Evolutionary conservation across 495 filamentous ascomycete genomes (phyloP).

Genomic region (Lophium mytilinum): DNA sequence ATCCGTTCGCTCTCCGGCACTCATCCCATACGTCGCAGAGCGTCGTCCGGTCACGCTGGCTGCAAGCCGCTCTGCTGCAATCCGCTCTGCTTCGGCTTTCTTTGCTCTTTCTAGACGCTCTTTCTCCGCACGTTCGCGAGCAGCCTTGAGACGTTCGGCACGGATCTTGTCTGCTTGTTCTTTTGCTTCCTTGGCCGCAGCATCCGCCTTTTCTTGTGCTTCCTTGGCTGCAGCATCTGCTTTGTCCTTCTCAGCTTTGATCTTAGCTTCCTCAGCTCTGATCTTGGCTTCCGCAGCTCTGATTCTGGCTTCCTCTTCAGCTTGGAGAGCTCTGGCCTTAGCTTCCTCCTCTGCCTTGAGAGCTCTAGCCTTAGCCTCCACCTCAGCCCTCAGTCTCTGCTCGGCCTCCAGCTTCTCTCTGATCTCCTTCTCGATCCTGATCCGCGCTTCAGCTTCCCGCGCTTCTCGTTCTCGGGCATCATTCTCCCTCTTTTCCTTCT

Average conservation of each 20-base stretch:
- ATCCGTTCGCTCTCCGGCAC: slow-evolving; percentile 25
- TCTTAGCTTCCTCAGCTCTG: slow-evolving; percentile 13
- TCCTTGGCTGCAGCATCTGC: slow-evolving; percentile 4
- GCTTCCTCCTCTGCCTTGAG: slow-evolving; percentile 35
- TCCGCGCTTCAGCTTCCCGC: slow-evolving; percentile 28
- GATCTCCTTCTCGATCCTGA: slow-evolving; percentile 25
- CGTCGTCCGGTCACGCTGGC: slow-evolving; percentile 23
- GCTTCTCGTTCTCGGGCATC: slow-evolving; percentile 27
- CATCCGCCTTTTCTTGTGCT: slow-evolving; percentile 1
- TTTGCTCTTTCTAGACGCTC: slow-evolving; percentile 20
- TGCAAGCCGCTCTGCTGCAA: slow-evolving; percentile 2
- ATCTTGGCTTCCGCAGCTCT: slow-evolving; percentile 25
- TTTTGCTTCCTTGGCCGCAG: slow-evolving; percentile 8
- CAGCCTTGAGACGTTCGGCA: slow-evolving; percentile 3
- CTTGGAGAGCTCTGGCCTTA: slow-evolving; percentile 26
- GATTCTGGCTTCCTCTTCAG: slow-evolving; percentile 29
- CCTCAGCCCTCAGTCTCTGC: slow-evolving; percentile 38
- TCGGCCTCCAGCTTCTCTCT: slow-evolving; percentile 38
- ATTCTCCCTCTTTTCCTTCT: slow-evolving; percentile 41
- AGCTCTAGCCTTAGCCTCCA: slow-evolving; percentile 32
- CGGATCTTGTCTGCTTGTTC: slow-evolving; percentile 12
- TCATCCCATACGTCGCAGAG: slow-evolving; percentile 27
- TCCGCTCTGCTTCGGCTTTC: slow-evolving; percentile 14
- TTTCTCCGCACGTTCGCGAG: slow-evolving; percentile 2
- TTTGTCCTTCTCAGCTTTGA: slow-evolving; percentile 18